These are phyloP conservation scores for Yarrowia sp. DNA, from an alignment of 805 yeast species.

Conservation along the genomic window DNA sequence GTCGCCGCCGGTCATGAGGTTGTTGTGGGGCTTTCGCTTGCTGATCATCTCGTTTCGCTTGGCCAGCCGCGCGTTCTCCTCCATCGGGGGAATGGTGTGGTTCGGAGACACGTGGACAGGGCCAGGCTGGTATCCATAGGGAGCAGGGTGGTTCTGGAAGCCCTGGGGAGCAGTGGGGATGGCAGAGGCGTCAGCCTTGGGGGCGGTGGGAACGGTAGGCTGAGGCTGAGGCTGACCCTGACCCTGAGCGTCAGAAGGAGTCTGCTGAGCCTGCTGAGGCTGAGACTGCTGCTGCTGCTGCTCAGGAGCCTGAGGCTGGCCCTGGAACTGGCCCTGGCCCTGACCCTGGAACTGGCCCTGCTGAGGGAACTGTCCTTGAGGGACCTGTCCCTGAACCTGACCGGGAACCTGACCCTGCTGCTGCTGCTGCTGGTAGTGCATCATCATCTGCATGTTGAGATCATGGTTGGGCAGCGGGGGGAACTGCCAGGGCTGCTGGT, in stretches of 20 bases:
- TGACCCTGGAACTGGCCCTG: conserved; percentile 44
- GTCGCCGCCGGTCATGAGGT: conserved; percentile 96
- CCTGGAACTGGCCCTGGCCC: conserved; percentile 47
- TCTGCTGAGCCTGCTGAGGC: conserved; percentile 42
- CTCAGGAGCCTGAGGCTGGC: conserved; percentile 41
- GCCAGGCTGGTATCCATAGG: conserved; percentile 20
- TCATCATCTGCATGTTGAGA: conserved; percentile 41
- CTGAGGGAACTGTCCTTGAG: conserved; percentile 23
- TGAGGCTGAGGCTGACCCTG: conserved; percentile 8
- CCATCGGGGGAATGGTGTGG: conserved; percentile 33
- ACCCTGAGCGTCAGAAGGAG: conserved; percentile 44
- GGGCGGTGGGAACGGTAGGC: conserved; percentile 12
- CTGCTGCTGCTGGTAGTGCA: conserved; percentile 23
- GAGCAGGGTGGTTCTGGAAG: conserved; percentile 7
- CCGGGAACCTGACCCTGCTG: neutral
- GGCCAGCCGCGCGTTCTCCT: conserved; percentile 30
- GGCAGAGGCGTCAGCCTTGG: neutral
- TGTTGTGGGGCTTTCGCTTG: conserved; percentile 60
- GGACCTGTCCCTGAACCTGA: conserved; percentile 14
- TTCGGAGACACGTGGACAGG: conserved; percentile 35
- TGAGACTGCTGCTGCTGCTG: conserved; percentile 34
- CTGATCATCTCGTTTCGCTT: conserved; percentile 36
- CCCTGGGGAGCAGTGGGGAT: conserved; percentile 25
- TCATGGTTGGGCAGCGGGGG: conserved; percentile 38
- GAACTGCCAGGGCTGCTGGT: conserved; percentile 35